Evolutionary conservation across 2,329 filamentous ascomycete genomes (phyloP).

Genomic region (Fusarium globosum): DNA sequence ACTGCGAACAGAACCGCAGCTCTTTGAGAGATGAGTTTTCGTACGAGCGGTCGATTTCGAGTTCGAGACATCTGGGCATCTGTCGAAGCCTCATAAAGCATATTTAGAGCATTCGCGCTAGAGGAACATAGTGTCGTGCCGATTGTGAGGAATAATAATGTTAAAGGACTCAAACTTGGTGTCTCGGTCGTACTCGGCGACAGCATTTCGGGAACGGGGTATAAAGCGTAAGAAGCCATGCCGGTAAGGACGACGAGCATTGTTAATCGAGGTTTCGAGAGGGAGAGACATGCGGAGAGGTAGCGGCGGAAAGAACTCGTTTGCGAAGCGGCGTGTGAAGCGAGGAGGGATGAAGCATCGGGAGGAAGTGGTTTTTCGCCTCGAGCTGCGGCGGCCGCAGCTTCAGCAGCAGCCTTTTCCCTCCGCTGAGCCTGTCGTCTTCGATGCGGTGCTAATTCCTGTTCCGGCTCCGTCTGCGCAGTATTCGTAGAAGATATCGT

Average conservation of each 20-base stretch:
- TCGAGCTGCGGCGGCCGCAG: conserved; percentile 29
- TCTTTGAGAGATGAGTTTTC: conserved; percentile 77
- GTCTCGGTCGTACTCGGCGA: conserved; percentile 72
- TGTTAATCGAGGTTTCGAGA: conserved; percentile 95
- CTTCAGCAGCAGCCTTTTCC: conserved; percentile 38
- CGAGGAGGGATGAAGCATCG: conserved; percentile 66
- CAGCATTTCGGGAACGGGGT: conserved; percentile 89
- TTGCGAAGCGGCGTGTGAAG: conserved; percentile 62
- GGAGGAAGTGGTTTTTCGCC: conserved; percentile 53
- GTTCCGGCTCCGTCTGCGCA: conserved; percentile 31
- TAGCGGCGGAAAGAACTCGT: conserved; percentile 70
- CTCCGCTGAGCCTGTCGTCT: conserved; percentile 48
- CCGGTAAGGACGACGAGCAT: conserved; percentile 91
- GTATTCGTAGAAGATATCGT: conserved; percentile 32
- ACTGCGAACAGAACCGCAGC: conserved; percentile 83
- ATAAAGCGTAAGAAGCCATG: conserved; percentile 91
- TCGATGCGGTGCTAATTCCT: conserved; percentile 49
- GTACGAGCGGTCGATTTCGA: conserved; percentile 87
- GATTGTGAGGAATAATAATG: conserved; percentile 88
- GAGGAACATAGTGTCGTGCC: conserved; percentile 92
- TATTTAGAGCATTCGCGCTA: conserved; percentile 93
- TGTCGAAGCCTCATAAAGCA: conserved; percentile 92
- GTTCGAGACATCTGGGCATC: conserved; percentile 96
- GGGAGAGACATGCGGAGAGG: conserved; percentile 83
- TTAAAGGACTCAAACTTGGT: conserved; percentile 89